These are phyloP conservation scores for Xerocomus potaroensis DNA, from an alignment of 768 basidiomycete species.

Conservation along the genomic window DNA sequence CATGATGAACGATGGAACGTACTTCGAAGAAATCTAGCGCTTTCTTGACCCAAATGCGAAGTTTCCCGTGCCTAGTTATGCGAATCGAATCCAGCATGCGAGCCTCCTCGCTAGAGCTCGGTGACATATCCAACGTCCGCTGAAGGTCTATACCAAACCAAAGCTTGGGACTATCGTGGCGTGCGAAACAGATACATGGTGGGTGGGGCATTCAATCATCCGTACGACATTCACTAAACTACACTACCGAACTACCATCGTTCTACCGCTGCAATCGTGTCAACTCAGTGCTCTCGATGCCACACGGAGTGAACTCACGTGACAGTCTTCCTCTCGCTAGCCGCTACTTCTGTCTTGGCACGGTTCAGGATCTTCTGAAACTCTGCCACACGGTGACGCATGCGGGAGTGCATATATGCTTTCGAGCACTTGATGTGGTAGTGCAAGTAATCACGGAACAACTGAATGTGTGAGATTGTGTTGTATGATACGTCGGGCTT, in stretches of 20 bases:
- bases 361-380: slow-evolving; percentile 96
- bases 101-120: slow-evolving; percentile 5
- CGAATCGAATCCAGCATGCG: slow-evolving; percentile 37
- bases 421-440: slow-evolving; percentile 99
- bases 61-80: slow-evolving; percentile 54
- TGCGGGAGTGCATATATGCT: slow-evolving; percentile 98
- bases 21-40: slow-evolving; percentile 55
- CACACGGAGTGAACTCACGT: slow-evolving; percentile 47
- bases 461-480: slow-evolving; percentile 92
- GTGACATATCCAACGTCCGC: no score
- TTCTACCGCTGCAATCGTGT: slow-evolving; percentile 44
- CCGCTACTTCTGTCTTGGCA: slow-evolving; percentile 87
- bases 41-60: slow-evolving; percentile 48
- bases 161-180: slow-evolving; percentile 3
- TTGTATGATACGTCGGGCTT: slow-evolving; percentile 60
- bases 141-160: no score
- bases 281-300: not conserved
- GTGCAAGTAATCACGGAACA: slow-evolving; percentile 98
- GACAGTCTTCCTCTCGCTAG: slow-evolving; percentile 85
- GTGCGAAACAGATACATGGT: slow-evolving; percentile 20
- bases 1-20: slow-evolving; percentile 13
- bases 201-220: no score
- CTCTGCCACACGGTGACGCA: slow-evolving; percentile 90
- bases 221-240: not conserved
- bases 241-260: slow-evolving; percentile 48